Evolutionary conservation across 257 asterid genomes (phyloP), one percentile per base, ranked within the genome.

Genomic region (Solanum ahanhuiri): DNA sequence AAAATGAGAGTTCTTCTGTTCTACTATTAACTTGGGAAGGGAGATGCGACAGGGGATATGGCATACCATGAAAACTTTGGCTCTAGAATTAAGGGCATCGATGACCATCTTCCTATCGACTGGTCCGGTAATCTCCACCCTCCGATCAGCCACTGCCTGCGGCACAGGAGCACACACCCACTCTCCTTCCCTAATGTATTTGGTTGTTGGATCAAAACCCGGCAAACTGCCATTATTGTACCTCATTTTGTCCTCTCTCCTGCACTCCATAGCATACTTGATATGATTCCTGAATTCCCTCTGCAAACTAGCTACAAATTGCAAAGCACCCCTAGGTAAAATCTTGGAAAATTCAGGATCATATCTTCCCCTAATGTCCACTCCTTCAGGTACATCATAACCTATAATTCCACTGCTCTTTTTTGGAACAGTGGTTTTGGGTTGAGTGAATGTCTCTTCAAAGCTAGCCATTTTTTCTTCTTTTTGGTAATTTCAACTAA

Each of bases 101-200:
- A 97, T 97, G 90, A 95, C 76, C 99, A 97, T 95, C 89, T 95
- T 95, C 93, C 99, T 86, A 91, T 94, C 99, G 1, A 94, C 98
- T 1, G 99, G 98, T 1, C 99, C 99, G 9, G 99, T 97, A 54
- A 97, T 97, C 88, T 97, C 99, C 73, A 97, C 99, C 89, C 96
- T 90, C 84, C 99, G 90, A 82, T 95, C 99, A 20, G 97, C 98
- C 48, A 95, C 94, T 0, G 95, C 94, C 1, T 93, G 92, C 0
- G 98, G 98, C 39, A 91, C 93, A 9, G 96, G 48, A 0, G 96
- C 92, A 87, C 98, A 97, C 4, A 91, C 73, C 99, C 99, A 97
- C 7, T 92, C 97, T 3, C 87, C 93, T 20, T 94, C 93, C 43
- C 99, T 89, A 31, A 97, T 82, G 54, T 82, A n/a, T 87, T 86